Percentiles rank a stretch among this genome's conserved stretches.
These are phyloP conservation scores for Melampsora larici-populina DNA, from an alignment of 1,284 basidiomycete genomes.

Conservation along the genomic window DNA sequence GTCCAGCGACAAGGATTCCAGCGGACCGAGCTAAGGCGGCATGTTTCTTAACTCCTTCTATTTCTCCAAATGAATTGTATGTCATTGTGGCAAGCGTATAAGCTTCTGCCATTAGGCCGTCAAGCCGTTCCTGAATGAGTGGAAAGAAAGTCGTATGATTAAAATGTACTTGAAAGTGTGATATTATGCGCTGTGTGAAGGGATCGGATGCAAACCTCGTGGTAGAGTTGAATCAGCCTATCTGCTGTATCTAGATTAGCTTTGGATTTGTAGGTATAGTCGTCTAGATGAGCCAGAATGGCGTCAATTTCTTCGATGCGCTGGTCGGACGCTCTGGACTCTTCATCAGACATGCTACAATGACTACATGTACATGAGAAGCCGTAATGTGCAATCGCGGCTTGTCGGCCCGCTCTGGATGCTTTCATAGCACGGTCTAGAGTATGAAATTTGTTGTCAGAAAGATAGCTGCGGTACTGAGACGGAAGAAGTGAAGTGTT, in stretches of 20 bases:
- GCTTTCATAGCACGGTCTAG: background rate
- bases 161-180: background rate
- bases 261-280: background rate
- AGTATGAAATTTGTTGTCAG: background rate
- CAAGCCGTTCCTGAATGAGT: conserved; percentile 11
- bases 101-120: conserved; percentile 23
- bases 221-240: conserved; percentile 16
- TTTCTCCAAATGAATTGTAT: conserved; percentile 33
- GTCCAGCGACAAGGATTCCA: conserved; percentile 15
- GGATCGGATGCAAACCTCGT: background rate
- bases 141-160: background rate
- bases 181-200: background rate
- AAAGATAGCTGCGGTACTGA: background rate
- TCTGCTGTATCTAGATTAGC: conserved; percentile 2
- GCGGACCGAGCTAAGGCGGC: conserved; percentile 5
- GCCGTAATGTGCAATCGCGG: background rate
- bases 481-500: background rate
- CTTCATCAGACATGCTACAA: conserved; percentile 21
- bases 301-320: background rate
- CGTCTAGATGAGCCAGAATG: background rate
- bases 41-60: background rate
- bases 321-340: conserved; percentile 20
- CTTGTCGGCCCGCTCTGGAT: background rate
- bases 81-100: conserved; percentile 20
- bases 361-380: conserved; percentile 15